Conservation (phyloP, 2,329 filamentous ascomycete species). For the Tolypocladium cylindrosporum region DNA sequence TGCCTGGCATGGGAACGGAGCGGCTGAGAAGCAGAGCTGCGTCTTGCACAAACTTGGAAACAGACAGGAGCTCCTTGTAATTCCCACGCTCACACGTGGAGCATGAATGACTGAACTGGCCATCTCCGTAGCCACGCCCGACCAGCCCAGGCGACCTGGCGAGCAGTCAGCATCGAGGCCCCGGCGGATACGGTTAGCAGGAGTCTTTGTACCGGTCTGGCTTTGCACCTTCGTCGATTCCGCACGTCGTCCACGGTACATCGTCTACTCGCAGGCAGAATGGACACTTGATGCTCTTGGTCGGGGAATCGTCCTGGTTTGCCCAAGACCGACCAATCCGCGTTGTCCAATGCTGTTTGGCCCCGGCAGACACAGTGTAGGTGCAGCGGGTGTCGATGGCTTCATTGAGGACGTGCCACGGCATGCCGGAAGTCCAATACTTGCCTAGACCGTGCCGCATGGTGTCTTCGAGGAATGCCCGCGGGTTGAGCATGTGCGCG, state of each 20-base stretch:
- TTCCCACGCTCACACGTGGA: slow-evolving; percentile 36
- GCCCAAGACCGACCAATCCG: slow-evolving; percentile 47
- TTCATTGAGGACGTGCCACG: slow-evolving; percentile 50
- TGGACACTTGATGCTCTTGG: slow-evolving; percentile 45
- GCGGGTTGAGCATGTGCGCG: slow-evolving; percentile 67
- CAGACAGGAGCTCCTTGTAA: slow-evolving; percentile 48
- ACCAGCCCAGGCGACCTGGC: neutral
- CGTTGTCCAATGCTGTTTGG: slow-evolving; percentile 34
- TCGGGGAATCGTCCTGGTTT: slow-evolving; percentile 39
- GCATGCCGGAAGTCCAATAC: slow-evolving; percentile 54
- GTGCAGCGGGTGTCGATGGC: slow-evolving; percentile 51
- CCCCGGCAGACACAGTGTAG: slow-evolving; percentile 37
- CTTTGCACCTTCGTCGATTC: slow-evolving; percentile 15
- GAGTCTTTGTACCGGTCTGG: neutral
- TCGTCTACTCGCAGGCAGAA: slow-evolving; percentile 30
- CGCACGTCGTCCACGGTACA: slow-evolving; percentile 52
- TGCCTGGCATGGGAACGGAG: slow-evolving; percentile 53
- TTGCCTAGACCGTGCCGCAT: slow-evolving; percentile 44
- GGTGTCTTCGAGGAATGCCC: slow-evolving; percentile 65
- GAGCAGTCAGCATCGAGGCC: neutral
- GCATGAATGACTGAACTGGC: slow-evolving; percentile 40
- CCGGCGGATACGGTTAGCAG: neutral
- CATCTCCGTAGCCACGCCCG: slow-evolving; percentile 45
- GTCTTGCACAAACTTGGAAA: slow-evolving; percentile 45
- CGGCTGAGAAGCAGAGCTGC: slow-evolving; percentile 3